Percentiles rank a stretch among this genome's conserved stretches.
Evolutionary conservation across 2,329 filamentous ascomycete genomes (phyloP).

Genomic region (Mollisiaceae sp.): DNA sequence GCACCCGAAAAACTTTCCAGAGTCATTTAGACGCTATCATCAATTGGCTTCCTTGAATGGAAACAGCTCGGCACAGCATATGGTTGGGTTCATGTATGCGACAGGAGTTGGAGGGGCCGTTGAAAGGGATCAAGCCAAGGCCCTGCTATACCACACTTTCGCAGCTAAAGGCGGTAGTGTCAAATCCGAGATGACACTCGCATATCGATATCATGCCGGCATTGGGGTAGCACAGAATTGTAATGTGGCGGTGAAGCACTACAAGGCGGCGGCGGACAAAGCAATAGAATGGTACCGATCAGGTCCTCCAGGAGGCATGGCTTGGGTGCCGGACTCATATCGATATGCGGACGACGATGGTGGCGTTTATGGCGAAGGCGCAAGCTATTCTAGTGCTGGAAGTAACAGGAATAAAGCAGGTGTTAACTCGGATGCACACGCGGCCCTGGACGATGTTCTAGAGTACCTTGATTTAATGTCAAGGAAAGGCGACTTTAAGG

Average conservation of each 20-base stretch:
- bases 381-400: conserved; percentile 87
- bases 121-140: conserved; percentile 85
- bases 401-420: conserved; percentile 77
- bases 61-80: conserved; percentile 92
- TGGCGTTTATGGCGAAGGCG: conserved; percentile 93
- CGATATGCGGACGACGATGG: conserved; percentile 89
- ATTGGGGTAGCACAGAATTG: conserved; percentile 87
- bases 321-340: conserved; percentile 78
- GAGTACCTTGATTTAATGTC: conserved; percentile 82
- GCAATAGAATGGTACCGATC: conserved; percentile 86
- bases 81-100: conserved; percentile 94
- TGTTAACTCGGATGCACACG: conserved; percentile 79
- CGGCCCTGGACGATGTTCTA: conserved; percentile 88
- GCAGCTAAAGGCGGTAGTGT: conserved; percentile 84
- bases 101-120: conserved; percentile 87
- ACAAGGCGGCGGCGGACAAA: conserved; percentile 93
- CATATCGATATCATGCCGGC: conserved; percentile 82
- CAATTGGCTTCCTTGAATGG: conserved; percentile 76
- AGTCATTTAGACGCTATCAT: conserved; percentile 82
- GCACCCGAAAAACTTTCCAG: conserved; percentile 79
- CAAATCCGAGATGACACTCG: conserved; percentile 91
- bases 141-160: conserved; percentile 92
- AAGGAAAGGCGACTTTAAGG: conserved; percentile 74
- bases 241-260: conserved; percentile 83
- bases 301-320: conserved; percentile 86